Evolutionary conservation across 352 stramenopile species (phyloP).

Genomic region (Globisporangium canariense): DNA sequence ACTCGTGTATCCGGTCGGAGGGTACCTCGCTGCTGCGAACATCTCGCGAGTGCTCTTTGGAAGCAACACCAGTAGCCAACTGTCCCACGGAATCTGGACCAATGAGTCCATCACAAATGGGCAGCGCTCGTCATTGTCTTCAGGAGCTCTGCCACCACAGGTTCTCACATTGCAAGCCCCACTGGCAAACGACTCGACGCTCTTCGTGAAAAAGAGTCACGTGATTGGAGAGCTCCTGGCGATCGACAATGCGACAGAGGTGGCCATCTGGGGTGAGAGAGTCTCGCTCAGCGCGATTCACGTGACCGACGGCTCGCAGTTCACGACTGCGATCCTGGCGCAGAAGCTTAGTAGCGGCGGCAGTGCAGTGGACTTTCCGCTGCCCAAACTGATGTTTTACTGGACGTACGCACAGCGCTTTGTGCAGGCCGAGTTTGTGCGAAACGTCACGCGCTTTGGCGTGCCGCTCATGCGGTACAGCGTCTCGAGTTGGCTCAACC

Average conservation of each 20-base stretch:
- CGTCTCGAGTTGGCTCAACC: constrained; percentile 32
- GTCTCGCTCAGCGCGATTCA: constrained; percentile 25
- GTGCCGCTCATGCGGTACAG: constrained; percentile 46
- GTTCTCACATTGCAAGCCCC: constrained; percentile 27
- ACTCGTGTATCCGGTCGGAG: constrained; percentile 21
- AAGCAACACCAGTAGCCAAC: not conserved
- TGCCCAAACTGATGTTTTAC: constrained; percentile 47
- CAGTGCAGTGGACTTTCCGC: constrained; percentile 27
- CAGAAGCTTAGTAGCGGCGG: constrained; percentile 16
- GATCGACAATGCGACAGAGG: constrained; percentile 27
- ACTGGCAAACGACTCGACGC: constrained; percentile 16
- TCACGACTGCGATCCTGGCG: constrained; percentile 39
- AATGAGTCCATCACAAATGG: constrained; percentile 8
- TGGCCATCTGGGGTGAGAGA: constrained; percentile 28
- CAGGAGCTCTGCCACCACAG: not conserved
- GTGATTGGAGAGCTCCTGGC: constrained; percentile 39
- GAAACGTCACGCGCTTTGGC: constrained; percentile 53
- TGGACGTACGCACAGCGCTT: constrained; percentile 46
- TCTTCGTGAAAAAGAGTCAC: constrained; percentile 33
- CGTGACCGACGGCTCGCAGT: constrained; percentile 56
- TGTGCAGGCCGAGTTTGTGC: constrained; percentile 31
- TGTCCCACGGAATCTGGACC: constrained; percentile 15
- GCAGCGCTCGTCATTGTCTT: not conserved
- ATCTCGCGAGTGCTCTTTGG: constrained; percentile 14
- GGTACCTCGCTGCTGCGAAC: constrained; percentile 16